A percentile compares a stretch with the other conserved stretches of the same genome.
phyloP scores from a whole-genome alignment of 768 basidiomycete species.

The Nidularia pulvinata region DNA sequence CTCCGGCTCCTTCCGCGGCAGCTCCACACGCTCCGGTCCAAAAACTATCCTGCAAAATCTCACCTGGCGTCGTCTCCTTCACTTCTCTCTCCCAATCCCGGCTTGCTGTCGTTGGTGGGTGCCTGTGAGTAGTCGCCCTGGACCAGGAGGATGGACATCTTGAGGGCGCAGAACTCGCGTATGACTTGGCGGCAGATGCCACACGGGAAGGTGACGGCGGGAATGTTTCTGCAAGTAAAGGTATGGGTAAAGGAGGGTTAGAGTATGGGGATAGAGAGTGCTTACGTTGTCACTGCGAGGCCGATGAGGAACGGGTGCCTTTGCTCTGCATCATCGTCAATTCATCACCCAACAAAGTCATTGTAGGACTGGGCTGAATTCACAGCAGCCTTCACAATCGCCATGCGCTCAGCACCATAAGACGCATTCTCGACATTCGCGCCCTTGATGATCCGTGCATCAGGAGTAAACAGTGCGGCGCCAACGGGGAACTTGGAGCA shows the following conservation, averaged over 20 bases:
- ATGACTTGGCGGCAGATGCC: slow-evolving; percentile 94
- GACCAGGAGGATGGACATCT: slow-evolving; percentile 73
- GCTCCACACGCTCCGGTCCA: slow-evolving; percentile 78
- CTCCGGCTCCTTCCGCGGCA: slow-evolving; percentile 27
- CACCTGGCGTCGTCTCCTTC: slow-evolving; percentile 64
- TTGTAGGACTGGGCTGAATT: slow-evolving; percentile 21
- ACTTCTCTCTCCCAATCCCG: slow-evolving; percentile 51
- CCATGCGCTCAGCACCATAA: slow-evolving; percentile 93
- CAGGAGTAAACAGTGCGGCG: slow-evolving; percentile 72
- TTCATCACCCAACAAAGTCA: not conserved
- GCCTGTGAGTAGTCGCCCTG: slow-evolving; percentile 58
- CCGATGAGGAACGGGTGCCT: slow-evolving; percentile 64
- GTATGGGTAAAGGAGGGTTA: not conserved
- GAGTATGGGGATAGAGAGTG: slow-evolving; percentile 6
- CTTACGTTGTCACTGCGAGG: slow-evolving; percentile 81
- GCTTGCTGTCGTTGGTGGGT: slow-evolving; percentile 25
- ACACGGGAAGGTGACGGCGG: slow-evolving; percentile 75
- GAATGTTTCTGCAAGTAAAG: slow-evolving; percentile 56
- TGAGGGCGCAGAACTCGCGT: slow-evolving; percentile 78
- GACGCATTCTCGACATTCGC: slow-evolving; percentile 95
- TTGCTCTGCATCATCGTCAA: slow-evolving; percentile 61
- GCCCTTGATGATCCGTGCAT: slow-evolving; percentile 78
- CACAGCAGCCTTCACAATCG: slow-evolving; percentile 90
- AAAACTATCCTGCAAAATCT: slow-evolving; percentile 88
- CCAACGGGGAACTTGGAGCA: slow-evolving; percentile 96